A percentile compares a stretch with the other conserved stretches of the same genome.
Evolutionary conservation across 495 filamentous ascomycete genomes (phyloP).

Genomic region (Podospora pseudocomata): DNA sequence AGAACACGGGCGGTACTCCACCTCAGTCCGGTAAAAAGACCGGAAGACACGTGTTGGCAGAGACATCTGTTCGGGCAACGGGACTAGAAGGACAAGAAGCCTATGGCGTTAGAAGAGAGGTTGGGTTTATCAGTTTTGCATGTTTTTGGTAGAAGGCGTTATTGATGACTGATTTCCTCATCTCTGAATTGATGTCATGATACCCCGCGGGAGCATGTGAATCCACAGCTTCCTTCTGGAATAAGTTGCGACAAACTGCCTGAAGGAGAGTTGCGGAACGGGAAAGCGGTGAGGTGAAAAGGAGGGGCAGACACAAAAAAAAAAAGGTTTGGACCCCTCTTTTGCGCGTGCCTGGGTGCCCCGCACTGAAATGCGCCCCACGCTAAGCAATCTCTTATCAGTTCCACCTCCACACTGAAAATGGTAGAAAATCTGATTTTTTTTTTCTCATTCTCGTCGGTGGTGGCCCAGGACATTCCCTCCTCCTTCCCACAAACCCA

Average conservation of each 20-base stretch:
- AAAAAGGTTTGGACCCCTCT: conserved; percentile 3
- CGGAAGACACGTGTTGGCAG: no score
- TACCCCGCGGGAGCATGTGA: no score
- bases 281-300: neutral
- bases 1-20: neutral
- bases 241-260: neutral
- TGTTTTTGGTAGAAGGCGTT: no score
- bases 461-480: conserved; percentile 8
- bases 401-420: conserved; percentile 25
- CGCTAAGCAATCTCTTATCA: conserved; percentile 27
- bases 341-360: neutral
- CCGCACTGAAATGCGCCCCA: conserved; percentile 18
- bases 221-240: no score
- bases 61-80: no score
- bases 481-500: conserved; percentile 15
- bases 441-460: conserved; percentile 10
- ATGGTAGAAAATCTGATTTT: conserved; percentile 27
- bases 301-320: neutral
- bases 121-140: no score
- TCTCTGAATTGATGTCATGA: no score
- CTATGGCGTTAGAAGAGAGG: no score
- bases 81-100: no score
- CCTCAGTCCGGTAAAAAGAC: neutral
- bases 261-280: no score
- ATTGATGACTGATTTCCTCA: no score